Percentiles rank a stretch among this genome's conserved stretches.
phyloP scores from a whole-genome alignment of 2,329 filamentous ascomycete species.

The Lithohypha guttulata region DNA sequence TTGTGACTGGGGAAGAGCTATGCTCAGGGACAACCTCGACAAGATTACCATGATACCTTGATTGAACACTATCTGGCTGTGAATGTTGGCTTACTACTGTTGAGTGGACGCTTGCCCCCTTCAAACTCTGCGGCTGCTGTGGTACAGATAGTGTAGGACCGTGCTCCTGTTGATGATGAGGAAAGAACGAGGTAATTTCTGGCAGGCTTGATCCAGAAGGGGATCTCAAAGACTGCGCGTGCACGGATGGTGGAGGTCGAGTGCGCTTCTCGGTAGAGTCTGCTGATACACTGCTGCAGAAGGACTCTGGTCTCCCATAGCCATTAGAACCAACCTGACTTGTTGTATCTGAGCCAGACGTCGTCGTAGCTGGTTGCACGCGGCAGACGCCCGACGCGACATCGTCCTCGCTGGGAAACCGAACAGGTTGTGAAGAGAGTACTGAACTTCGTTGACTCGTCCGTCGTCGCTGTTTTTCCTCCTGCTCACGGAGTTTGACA shows the following conservation, averaged over 20 bases:
- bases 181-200: slow-evolving; percentile 7
- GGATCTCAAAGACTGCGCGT: slow-evolving; percentile 5
- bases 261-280: background rate
- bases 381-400: background rate
- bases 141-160: background rate
- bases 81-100: slow-evolving; percentile 1
- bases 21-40: slow-evolving; percentile 10
- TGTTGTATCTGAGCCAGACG: slow-evolving; percentile 2
- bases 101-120: background rate
- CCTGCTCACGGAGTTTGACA: slow-evolving; percentile 26
- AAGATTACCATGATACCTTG: background rate
- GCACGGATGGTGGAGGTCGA: background rate
- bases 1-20: slow-evolving; percentile 8
- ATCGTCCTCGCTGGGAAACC: slow-evolving; percentile 2
- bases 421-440: slow-evolving; percentile 5
- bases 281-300: background rate
- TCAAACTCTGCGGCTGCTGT: background rate
- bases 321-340: background rate
- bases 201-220: slow-evolving; percentile 9
- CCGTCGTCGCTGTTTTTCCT: slow-evolving; percentile 15
- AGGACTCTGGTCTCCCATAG: background rate
- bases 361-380: background rate
- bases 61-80: background rate
- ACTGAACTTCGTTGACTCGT: slow-evolving; percentile 7
- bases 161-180: background rate